Base-by-base conservation (phyloP, 257 asterid species). In the Nicotiana sylvestris region DNA sequence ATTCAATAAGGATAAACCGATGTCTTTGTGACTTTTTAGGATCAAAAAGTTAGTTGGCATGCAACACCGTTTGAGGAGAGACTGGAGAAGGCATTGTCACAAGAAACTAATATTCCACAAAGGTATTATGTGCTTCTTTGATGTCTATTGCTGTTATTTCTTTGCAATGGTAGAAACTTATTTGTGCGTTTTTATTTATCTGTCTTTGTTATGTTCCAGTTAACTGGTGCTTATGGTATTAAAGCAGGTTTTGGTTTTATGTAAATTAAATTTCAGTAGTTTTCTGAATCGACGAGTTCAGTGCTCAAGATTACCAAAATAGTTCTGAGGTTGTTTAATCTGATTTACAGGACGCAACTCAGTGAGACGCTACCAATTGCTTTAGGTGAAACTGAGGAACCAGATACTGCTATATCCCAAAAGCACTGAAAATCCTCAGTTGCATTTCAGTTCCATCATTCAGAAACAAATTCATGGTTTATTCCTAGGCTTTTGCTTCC, bases 41-140 rank as follows among this genome's bases (percentile, higher is more conserved):
- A 88, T 81, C 91, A 82, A 60, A 82, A 82, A 70, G 82, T 76
- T 30, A 83, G 79, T 51, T 83, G 82, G 82, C 82, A 83, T 39
- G 82, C 83, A 66, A 83, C 85, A 1, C 85, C 85, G 51, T 83
- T 83, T 83, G 95, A 90, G 87, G 97, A 93, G 91, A 91, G 97
- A 81, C 92, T 93, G 17, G 96, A 93, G 84, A 93, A 91, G 86
- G 97, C 95, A 55, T 77, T 93, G 83, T 93, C 93, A 46, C 92
- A 91, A 85, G 94, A 91, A 83, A 84, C 93, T 84, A 81, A 80
- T 27, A 86, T 84, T 83, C 89, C 95, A 84, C 93, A 88, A 84
- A 92, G 97, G 99, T 92, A 90, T 33, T 81, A 56, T 77, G 15
- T 81, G 61, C 65, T 83, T 21, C 57, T 56, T 39, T 62, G 21